Conservation (phyloP, 805 yeast species). For the Hanseniaspora meyeri region DNA sequence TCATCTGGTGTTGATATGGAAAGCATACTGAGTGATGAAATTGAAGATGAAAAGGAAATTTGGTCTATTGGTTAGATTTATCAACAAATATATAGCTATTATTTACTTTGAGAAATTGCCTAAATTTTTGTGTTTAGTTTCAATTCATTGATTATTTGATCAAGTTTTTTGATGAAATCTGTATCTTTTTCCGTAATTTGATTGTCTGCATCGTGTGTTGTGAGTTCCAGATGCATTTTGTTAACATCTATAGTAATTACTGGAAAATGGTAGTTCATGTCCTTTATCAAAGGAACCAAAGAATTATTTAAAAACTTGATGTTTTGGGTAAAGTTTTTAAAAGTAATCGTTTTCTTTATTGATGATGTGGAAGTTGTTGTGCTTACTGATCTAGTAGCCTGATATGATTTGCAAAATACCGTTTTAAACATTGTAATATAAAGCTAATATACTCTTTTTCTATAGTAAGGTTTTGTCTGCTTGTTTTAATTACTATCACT, state of each 20-base stretch:
- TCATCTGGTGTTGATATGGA: constrained; percentile 85
- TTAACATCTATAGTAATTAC: neutral
- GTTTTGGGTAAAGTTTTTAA: constrained; percentile 3
- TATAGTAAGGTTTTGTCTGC: too few species aligned
- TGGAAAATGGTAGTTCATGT: constrained; percentile 4
- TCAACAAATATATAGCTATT: constrained; percentile 7
- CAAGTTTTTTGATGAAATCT: neutral
- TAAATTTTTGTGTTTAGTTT: neutral
- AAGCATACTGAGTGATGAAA: constrained; percentile 68
- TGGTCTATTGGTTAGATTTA: constrained; percentile 59
- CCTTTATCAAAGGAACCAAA: constrained; percentile 3
- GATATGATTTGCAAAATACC: neutral
- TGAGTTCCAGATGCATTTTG: neutral
- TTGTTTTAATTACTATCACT: too few species aligned
- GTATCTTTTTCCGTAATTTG: neutral
- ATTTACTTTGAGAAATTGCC: neutral
- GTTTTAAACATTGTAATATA: neutral
- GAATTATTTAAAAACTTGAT: neutral
- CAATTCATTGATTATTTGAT: neutral
- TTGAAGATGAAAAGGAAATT: constrained; percentile 75
- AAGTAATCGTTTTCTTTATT: neutral
- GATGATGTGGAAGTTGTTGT: neutral
- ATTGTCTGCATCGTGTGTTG: constrained; percentile 4
- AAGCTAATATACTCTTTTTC: too few species aligned
- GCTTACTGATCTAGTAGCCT: neutral